These are phyloP conservation scores for Plectranthus barbatus DNA, from an alignment of 257 asterid genomes.

Conservation along the genomic window DNA sequence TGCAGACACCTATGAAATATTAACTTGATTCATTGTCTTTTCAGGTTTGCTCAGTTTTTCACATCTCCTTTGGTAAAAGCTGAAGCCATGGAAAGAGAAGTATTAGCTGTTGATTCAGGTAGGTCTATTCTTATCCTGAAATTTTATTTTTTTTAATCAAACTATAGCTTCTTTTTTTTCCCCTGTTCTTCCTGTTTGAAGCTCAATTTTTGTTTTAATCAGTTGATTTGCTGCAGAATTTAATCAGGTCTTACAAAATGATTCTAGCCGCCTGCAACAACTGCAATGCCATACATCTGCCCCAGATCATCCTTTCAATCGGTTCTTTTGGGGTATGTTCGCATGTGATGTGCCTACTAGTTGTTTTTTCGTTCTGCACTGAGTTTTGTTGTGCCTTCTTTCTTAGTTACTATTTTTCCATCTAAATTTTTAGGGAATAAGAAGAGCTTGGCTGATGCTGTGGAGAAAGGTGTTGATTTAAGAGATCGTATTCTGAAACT, in stretches of 20 bases:
- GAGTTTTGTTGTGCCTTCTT: constrained; percentile 2
- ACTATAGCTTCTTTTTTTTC: not conserved
- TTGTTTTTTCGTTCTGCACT: constrained; percentile 8
- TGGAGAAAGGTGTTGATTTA: constrained; percentile 81
- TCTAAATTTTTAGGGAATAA: constrained; percentile 60
- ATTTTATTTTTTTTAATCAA: not conserved
- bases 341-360: not conserved
- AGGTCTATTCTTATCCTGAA: constrained; percentile 12
- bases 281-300: constrained; percentile 79
- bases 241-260: constrained; percentile 83
- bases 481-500: constrained; percentile 66
- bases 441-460: constrained; percentile 89
- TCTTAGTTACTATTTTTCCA: constrained; percentile 6
- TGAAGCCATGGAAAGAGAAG: constrained; percentile 98
- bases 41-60: constrained; percentile 94
- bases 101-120: constrained; percentile 96
- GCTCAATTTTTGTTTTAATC: constrained; percentile 8
- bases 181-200: constrained; percentile 13
- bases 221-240: constrained; percentile 52
- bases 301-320: constrained; percentile 73
- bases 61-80: constrained; percentile 81
- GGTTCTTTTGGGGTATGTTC: constrained; percentile 80
- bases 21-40: constrained; percentile 11
- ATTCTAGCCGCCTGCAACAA: constrained; percentile 80
- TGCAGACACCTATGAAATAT: constrained; percentile 5